phyloP scores from a whole-genome alignment of 345 rosid species.

The Boechera stricta region DNA sequence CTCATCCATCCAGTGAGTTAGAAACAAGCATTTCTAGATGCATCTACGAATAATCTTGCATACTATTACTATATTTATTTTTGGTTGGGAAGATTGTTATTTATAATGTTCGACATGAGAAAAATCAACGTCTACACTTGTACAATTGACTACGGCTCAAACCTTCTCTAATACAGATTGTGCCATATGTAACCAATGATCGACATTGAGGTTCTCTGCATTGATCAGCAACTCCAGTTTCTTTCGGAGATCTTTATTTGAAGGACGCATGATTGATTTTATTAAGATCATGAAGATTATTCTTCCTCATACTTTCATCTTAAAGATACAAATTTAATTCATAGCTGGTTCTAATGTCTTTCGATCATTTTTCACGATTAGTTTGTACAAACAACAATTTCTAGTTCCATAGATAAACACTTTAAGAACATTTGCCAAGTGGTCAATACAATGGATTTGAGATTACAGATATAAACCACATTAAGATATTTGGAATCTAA shows the following conservation, averaged over 20 bases:
- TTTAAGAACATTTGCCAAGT: neutral
- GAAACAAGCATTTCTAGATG: conserved; percentile 15
- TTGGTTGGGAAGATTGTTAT: no score
- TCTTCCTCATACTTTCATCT: neutral
- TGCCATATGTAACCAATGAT: neutral
- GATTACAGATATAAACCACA: neutral
- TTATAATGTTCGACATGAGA: no score
- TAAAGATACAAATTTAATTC: neutral
- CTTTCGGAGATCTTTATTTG: neutral
- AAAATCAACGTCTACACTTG: no score
- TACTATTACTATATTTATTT: neutral
- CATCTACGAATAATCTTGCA: conserved; percentile 11
- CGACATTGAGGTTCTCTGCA: neutral
- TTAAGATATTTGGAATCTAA: neutral
- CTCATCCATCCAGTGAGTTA: neutral
- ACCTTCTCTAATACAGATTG: neutral
- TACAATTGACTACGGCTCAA: no score
- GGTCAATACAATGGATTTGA: neutral
- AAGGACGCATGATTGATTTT: neutral
- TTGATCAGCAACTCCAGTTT: conserved; percentile 5
- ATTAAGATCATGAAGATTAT: neutral
- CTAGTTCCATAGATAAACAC: neutral
- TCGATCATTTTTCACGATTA: conserved; percentile 8
- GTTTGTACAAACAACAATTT: neutral
- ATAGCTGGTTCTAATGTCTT: neutral